Evolutionary conservation across 352 stramenopile species (phyloP).

Genomic region (Globisporangium ultimum): DNA sequence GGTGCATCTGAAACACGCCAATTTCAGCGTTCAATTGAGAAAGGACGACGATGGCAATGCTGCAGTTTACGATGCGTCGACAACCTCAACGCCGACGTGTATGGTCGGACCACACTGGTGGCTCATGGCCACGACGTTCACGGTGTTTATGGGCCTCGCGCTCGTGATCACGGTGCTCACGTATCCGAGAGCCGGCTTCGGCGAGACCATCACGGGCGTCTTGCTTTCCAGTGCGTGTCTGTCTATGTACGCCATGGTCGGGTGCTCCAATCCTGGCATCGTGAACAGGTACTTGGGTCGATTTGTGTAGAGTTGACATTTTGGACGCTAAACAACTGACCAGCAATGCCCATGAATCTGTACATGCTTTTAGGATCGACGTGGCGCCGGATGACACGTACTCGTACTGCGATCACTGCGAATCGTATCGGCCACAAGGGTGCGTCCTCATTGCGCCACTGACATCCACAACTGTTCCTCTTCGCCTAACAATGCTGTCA

Average conservation of each 20-base stretch:
- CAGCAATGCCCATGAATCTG: too few species aligned
- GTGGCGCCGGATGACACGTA: slow-evolving; percentile 49
- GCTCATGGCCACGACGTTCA: slow-evolving; percentile 64
- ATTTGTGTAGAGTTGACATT: not conserved
- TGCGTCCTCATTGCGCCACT: slow-evolving; percentile 17
- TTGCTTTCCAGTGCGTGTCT: slow-evolving; percentile 56
- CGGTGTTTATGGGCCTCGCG: slow-evolving; percentile 39
- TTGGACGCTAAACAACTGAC: too few species aligned
- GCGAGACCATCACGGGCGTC: slow-evolving; percentile 48
- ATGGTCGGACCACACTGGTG: slow-evolving; percentile 79
- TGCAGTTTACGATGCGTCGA: too few species aligned
- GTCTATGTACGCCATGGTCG: slow-evolving; percentile 67
- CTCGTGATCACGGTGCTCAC: slow-evolving; percentile 51
- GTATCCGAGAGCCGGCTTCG: slow-evolving; percentile 27
- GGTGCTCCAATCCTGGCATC: slow-evolving; percentile 71
- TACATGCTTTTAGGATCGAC: slow-evolving; percentile 8
- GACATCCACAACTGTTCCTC: too few species aligned
- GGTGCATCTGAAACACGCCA: slow-evolving; percentile 50
- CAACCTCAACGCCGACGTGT: slow-evolving; percentile 30
- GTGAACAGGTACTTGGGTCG: slow-evolving; percentile 31
- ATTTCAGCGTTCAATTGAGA: slow-evolving; percentile 52
- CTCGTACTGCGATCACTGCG: slow-evolving; percentile 79
- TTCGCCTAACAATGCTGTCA: not conserved
- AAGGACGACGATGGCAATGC: not conserved
- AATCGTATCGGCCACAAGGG: slow-evolving; percentile 70